Evolutionary conservation across 1,139 yeast genomes (phyloP).

Genomic region (Geotrichum bryndzae): DNA sequence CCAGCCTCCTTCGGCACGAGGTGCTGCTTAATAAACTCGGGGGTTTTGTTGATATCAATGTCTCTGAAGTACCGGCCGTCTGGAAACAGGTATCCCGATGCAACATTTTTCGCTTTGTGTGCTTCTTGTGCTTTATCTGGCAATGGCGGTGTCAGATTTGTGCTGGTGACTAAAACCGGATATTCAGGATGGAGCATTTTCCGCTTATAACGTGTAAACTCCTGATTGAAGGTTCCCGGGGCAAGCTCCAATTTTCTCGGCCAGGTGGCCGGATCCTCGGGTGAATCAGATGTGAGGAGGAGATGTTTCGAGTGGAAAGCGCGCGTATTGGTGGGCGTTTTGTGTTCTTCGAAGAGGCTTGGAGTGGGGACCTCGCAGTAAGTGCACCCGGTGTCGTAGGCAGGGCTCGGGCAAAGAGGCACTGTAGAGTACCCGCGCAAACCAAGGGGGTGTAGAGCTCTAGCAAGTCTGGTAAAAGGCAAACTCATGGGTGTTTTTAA

Average conservation of each 20-base stretch:
- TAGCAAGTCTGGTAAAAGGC: background rate
- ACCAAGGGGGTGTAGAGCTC: background rate
- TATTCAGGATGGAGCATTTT: constrained; percentile 36
- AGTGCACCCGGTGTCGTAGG: constrained; percentile 57
- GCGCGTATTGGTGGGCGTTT: constrained; percentile 35
- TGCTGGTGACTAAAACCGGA: constrained; percentile 51
- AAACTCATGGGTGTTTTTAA: background rate
- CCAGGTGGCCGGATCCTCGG: constrained; percentile 37
- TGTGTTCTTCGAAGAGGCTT: constrained; percentile 13
- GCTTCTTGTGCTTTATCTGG: constrained; percentile 4
- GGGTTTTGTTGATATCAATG: constrained; percentile 31
- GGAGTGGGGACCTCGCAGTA: constrained; percentile 39
- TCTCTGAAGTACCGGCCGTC: constrained; percentile 44
- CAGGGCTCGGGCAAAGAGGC: constrained; percentile 46
- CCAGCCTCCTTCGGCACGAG: constrained; percentile 22
- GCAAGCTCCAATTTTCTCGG: constrained; percentile 51
- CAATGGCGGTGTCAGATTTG: constrained; percentile 24
- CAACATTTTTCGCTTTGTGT: constrained; percentile 9
- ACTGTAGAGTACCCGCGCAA: background rate
- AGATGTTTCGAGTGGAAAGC: constrained; percentile 53
- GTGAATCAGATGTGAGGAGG: constrained; percentile 42
- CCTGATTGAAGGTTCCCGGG: constrained; percentile 40
- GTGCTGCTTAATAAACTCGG: constrained; percentile 42
- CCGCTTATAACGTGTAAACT: constrained; percentile 33
- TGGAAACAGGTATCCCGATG: constrained; percentile 46